Base-by-base conservation (phyloP, 139 green algal genomes). In the Coelastrella sp. region DNA sequence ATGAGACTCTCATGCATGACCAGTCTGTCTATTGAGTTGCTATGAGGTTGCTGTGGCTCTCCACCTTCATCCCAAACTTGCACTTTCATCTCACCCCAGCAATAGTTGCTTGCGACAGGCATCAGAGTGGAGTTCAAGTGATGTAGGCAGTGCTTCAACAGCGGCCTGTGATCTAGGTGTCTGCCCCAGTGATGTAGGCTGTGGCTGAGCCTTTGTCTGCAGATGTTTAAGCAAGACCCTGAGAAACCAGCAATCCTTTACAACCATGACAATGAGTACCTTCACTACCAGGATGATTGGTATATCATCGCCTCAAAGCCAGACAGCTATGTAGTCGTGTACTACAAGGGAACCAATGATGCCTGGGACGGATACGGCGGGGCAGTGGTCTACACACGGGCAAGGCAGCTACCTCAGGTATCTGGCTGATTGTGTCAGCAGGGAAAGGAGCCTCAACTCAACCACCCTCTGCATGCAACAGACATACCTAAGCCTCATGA, bases 241-340 rank as follows among this genome's bases (percentile, higher is more conserved):
- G 60, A 91, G 3, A 94, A 91, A 0, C 93, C 93, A 8, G 93
- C 90, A 6, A 84, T 96, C 12, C 92, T 99, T 24, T 84, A 93
- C 57, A 98, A 99, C 89, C 93, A 96, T 88, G 94, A 91, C 88
- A 98, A 98, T 89, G 96, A 97, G 91, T 96, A 93, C 82, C 93
- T 99, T 79, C 95, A 99, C 92, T 99, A 98, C 89, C 66, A 97
- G 89, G 97, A 98, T 92, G 95, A 96, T 84, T 98, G 96, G 96
- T 98, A 97, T 92, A 94, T 98, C n/a, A 75, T 98, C 58, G 92
- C 86, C 6, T 95, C 78, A 60, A 96, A 96, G 85, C 93, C 95
- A 11, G 94, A 98, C 85, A 90, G 96, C 35, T 83, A 83, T 63
- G 78, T 83, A 10, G 78, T 98, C 63, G 92, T 99, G n/a, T 98